Conservation (phyloP, 2,329 filamentous ascomycete species). For the Endocalyx cinctus region DNA sequence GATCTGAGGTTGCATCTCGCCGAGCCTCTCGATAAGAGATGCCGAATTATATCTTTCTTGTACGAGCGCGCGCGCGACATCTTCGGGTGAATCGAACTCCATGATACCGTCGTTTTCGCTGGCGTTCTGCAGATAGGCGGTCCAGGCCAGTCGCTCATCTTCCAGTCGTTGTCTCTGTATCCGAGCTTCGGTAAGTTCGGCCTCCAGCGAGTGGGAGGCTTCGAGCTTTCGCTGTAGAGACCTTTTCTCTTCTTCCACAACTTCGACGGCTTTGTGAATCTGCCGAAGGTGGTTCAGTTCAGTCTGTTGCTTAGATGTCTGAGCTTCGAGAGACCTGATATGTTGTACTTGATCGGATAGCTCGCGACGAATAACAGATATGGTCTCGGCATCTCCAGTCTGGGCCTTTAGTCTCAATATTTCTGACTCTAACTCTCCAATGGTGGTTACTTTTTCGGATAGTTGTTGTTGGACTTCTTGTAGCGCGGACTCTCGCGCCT, state of each 20-base stretch:
- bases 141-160: constrained; percentile 84
- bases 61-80: constrained; percentile 77
- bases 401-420: constrained; percentile 80
- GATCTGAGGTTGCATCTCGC: constrained; percentile 73
- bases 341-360: constrained; percentile 89
- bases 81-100: constrained; percentile 84
- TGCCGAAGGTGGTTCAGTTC: constrained; percentile 82
- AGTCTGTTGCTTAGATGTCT: constrained; percentile 70
- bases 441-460: constrained; percentile 62
- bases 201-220: constrained; percentile 67
- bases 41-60: constrained; percentile 77
- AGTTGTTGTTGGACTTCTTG: constrained; percentile 63
- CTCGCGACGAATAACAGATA: constrained; percentile 81
- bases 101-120: constrained; percentile 53
- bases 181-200: constrained; percentile 72
- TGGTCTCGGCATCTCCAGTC: constrained; percentile 78
- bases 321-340: constrained; percentile 76
- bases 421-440: constrained; percentile 75
- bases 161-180: constrained; percentile 83
- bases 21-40: constrained; percentile 74
- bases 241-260: constrained; percentile 93
- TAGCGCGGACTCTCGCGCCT: constrained; percentile 50
- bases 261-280: constrained; percentile 78
- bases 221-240: constrained; percentile 73
- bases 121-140: constrained; percentile 73